Conservation (phyloP, 108 stramenopile species). For the Fragilaria radians region DNA sequence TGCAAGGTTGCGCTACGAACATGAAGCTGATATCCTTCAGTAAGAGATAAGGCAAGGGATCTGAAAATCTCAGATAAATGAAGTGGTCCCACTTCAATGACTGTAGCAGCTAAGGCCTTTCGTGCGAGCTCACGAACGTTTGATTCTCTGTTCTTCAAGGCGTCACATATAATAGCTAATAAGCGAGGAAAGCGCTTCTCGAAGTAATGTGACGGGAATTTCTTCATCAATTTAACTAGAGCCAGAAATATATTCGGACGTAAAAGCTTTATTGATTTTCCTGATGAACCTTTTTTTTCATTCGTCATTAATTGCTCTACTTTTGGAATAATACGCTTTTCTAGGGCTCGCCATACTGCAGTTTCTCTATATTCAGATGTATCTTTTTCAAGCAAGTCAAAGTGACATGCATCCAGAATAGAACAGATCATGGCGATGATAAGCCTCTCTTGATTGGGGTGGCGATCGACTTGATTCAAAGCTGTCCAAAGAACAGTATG, state of each 20-base stretch:
- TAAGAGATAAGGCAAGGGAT: conserved; percentile 75
- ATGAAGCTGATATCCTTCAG: conserved; percentile 89
- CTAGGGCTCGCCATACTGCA: conserved; percentile 66
- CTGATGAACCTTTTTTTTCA: conserved; percentile 67
- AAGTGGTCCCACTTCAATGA: conserved; percentile 56
- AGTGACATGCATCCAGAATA: conserved; percentile 81
- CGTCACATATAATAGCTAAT: conserved; percentile 76
- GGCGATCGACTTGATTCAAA: conserved; percentile 56
- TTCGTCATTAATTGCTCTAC: conserved; percentile 67
- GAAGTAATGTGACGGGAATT: conserved; percentile 67
- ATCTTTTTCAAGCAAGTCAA: conserved; percentile 42
- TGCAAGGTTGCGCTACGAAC: conserved; percentile 79
- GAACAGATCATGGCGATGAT: conserved; percentile 69
- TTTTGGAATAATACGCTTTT: conserved; percentile 69
- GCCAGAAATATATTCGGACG: conserved; percentile 85
- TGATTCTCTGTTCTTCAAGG: conserved; percentile 78
- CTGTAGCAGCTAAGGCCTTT: conserved; percentile 80
- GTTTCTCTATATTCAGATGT: conserved; percentile 2
- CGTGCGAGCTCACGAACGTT: conserved; percentile 83
- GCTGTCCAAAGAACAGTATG: conserved; percentile 50
- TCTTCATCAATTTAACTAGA: conserved; percentile 82
- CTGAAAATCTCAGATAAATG: conserved; percentile 72
- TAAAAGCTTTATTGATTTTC: conserved; percentile 54
- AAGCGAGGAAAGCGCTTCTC: conserved; percentile 72
- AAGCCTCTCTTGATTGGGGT: conserved; percentile 70